phyloP scores from a whole-genome alignment of 169 alveolate species.

The Eimeria maxima region DNA sequence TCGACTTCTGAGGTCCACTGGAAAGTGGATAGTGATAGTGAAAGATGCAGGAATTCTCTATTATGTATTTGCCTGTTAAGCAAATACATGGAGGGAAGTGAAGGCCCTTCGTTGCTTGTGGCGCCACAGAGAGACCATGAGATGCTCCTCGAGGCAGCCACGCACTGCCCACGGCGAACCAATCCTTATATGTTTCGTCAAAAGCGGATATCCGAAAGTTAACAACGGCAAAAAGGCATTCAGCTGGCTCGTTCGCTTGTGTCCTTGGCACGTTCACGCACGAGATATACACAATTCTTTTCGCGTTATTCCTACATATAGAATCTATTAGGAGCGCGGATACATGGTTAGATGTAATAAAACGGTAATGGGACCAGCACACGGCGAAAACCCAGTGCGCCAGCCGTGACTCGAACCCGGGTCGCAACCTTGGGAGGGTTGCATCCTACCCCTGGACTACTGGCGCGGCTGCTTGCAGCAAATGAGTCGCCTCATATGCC shows the following conservation, averaged over 20 bases:
- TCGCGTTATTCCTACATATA: background rate
- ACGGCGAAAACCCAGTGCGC: constrained; percentile 79
- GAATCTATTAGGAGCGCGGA: background rate
- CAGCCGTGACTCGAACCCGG: constrained; percentile 96
- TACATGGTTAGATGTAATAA: background rate
- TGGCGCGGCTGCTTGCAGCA: constrained; percentile 81
- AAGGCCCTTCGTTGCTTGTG: background rate
- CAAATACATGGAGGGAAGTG: background rate
- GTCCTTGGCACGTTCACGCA: background rate
- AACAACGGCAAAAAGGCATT: background rate
- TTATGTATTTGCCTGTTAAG: background rate
- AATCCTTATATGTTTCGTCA: background rate
- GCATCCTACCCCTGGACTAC: constrained; percentile 94
- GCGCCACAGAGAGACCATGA: background rate
- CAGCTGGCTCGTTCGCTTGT: background rate
- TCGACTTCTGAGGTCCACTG: background rate
- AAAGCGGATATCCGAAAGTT: background rate
- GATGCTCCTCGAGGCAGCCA: background rate
- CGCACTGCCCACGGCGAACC: background rate
- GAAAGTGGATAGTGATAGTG: background rate
- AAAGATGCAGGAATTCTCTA: background rate
- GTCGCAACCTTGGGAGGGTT: constrained; percentile 95
- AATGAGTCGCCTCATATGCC: background rate
- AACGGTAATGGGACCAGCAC: background rate
- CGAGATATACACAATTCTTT: background rate